Evolutionary conservation across 352 stramenopile species (phyloP).

Genomic region (Pythium myriotylum): DNA sequence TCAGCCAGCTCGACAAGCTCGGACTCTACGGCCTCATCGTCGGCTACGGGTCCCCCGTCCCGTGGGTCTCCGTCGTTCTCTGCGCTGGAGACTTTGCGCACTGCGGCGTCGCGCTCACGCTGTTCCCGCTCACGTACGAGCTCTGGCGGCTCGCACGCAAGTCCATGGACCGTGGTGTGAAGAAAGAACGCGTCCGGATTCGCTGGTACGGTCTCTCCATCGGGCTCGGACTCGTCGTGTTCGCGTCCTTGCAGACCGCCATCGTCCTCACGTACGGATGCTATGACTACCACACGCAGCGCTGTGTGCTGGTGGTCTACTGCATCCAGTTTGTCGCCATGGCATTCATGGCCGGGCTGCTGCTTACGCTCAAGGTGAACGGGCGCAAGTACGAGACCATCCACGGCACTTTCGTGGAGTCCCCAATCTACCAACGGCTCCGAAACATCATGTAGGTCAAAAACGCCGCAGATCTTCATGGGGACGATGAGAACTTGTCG

Average conservation of each 20-base stretch:
- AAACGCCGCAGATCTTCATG: too few relatives aligned
- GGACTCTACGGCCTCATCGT: constrained; percentile 45
- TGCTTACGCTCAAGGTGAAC: constrained; percentile 50
- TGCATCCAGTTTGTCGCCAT: constrained; percentile 55
- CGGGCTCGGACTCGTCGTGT: constrained; percentile 33
- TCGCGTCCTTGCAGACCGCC: constrained; percentile 30
- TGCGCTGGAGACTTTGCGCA: constrained; percentile 54
- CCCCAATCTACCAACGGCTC: constrained; percentile 66
- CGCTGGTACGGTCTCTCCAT: constrained; percentile 35
- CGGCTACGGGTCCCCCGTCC: constrained; percentile 18
- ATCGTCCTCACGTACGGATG: constrained; percentile 36
- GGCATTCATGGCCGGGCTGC: constrained; percentile 51
- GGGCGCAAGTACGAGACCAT: constrained; percentile 68
- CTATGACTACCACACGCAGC: constrained; percentile 59
- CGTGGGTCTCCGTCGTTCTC: constrained; percentile 39
- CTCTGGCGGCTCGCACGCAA: constrained; percentile 56
- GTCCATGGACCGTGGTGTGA: constrained; percentile 61
- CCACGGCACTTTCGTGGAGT: constrained; percentile 60
- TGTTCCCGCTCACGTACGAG: constrained; percentile 64
- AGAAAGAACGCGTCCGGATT: constrained; percentile 48
- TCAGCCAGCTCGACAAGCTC: constrained; percentile 46
- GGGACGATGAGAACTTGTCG: too few relatives aligned
- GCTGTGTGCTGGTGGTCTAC: constrained; percentile 45
- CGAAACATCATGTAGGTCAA: constrained; percentile 60
- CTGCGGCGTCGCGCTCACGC: constrained; percentile 53